phyloP scores from a whole-genome alignment of 2,329 filamentous ascomycete species.

The Rhinocladiella similis region DNA sequence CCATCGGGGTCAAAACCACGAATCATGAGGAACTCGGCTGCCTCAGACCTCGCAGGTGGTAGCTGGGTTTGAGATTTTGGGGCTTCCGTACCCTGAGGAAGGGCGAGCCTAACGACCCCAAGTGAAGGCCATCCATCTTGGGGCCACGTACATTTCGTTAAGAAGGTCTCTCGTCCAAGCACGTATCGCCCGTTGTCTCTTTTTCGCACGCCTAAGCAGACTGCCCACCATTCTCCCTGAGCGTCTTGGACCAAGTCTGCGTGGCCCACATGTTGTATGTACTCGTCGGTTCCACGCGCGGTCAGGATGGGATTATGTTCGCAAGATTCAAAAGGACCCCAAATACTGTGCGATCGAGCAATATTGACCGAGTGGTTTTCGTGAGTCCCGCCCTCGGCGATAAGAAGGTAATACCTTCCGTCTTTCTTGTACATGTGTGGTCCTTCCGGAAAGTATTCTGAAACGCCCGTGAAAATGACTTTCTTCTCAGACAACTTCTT shows the following conservation, averaged over 20 bases:
- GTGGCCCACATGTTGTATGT: conserved; percentile 30
- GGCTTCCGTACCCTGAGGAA: not conserved
- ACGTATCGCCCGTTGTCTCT: conserved; percentile 25
- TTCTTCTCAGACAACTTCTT: conserved; percentile 34
- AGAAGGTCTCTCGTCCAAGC: conserved; percentile 38
- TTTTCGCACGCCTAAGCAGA: conserved; percentile 25
- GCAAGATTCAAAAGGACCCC: conserved; percentile 48
- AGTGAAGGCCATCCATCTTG: conserved; percentile 29
- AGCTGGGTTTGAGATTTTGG: conserved; percentile 24
- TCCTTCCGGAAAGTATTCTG: conserved; percentile 50
- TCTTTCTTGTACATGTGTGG: conserved; percentile 57
- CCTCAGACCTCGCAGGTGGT: conserved; percentile 31
- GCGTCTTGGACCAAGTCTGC: conserved; percentile 28
- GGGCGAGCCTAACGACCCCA: conserved; percentile 13
- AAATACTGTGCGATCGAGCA: conserved; percentile 47
- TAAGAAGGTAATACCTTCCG: conserved; percentile 55
- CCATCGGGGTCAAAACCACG: no score
- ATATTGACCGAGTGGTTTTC: conserved; percentile 52
- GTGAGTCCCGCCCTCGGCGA: conserved; percentile 56
- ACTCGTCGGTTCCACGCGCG: conserved; percentile 33
- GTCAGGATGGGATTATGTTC: conserved; percentile 50
- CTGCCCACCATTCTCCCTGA: conserved; percentile 27
- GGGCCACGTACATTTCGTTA: conserved; percentile 33
- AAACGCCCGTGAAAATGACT: conserved; percentile 49
- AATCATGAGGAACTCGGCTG: conserved; percentile 1